Conservation (phyloP, 2,329 filamentous ascomycete species). For the Talaromyces marneffei region DNA sequence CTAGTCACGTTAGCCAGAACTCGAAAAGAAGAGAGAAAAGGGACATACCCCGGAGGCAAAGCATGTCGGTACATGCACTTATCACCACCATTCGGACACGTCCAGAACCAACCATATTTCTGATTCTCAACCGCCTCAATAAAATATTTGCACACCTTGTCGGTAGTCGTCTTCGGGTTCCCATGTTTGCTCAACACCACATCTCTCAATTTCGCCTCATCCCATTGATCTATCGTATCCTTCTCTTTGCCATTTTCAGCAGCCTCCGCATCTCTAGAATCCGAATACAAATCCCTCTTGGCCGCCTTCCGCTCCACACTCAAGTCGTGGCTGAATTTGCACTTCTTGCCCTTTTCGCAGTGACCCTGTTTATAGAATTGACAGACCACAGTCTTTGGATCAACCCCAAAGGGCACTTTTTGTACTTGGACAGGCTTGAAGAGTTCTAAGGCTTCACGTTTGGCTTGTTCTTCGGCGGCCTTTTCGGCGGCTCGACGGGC, state of each 20-base stretch:
- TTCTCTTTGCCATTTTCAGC: conserved; percentile 49
- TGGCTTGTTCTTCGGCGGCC: conserved; percentile 78
- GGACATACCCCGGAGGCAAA: conserved; percentile 79
- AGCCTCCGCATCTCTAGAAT: conserved; percentile 61
- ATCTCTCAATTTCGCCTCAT: conserved; percentile 87
- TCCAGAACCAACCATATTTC: conserved; percentile 99
- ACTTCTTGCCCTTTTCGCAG: conserved; percentile 95
- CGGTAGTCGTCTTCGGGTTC: conserved; percentile 88
- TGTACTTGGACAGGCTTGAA: conserved; percentile 94
- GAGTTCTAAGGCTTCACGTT: conserved; percentile 70
- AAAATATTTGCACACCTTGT: conserved; percentile 99
- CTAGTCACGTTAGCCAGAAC: conserved; percentile 41
- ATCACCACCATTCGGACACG: conserved; percentile 90
- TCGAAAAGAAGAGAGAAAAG: conserved; percentile 3
- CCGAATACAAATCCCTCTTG: conserved; percentile 87
- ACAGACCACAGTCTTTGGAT: conserved; percentile 95
- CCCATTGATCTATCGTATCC: conserved; percentile 94
- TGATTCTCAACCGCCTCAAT: conserved; percentile 95
- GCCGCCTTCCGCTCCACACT: conserved; percentile 83
- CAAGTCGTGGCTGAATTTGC: conserved; percentile 94
- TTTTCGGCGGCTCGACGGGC: conserved; percentile 74
- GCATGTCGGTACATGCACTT: conserved; percentile 99
- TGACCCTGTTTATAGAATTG: conserved; percentile 96
- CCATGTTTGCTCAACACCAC: conserved; percentile 96
- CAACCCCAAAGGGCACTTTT: conserved; percentile 95